Evolutionary conservation across 1,139 yeast genomes (phyloP), one percentile per base, ranked within the genome.

Genomic region (Casaregolazyma suthepensis): DNA sequence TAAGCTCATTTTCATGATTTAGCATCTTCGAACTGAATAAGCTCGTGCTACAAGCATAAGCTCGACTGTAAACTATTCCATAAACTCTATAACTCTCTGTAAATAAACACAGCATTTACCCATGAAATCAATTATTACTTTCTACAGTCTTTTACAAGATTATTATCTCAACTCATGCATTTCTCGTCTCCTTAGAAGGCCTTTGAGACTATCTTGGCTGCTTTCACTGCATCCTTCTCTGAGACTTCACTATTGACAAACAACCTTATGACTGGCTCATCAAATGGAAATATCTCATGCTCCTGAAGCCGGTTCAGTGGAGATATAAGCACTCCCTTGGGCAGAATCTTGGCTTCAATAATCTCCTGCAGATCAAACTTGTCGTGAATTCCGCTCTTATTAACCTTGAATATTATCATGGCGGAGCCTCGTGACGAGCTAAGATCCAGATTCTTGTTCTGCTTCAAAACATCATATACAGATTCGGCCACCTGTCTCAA

Each of bases 271-370:
- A 86, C 85, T 29, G 62, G 96, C 51, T 80, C 78, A 5, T 48
- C 52, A 46, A 87, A 76, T 3, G 96, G 94, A 58, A 87, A 76
- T 54, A 82, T 72, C 66, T 91, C 97, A 63, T 85, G 95, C 60
- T 81, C 83, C 54, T 84, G 74, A 17, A 89, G 76, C 56, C 81
- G 76, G 57, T 85, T 84, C 15, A 87, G 77, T 65, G 96, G 81
- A 13, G 91, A 76, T 51, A 90, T 75, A 57, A 89, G 75, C 17
- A 87, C 77, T 45, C 80, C 78, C 43, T 77, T 65, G 55, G 38
- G 70, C 66, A 48, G 58, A 63, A 49, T 43, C 48, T 23, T 52
- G 19, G 38, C 64, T 56, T 5, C 54, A 29, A 53, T 50, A 38
- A 50, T 31, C 37, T 46, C 20, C 40, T 50, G 55, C 17, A 23